These are phyloP conservation scores for Candida adriatica DNA, from an alignment of 805 yeast genomes.

Conservation along the genomic window DNA sequence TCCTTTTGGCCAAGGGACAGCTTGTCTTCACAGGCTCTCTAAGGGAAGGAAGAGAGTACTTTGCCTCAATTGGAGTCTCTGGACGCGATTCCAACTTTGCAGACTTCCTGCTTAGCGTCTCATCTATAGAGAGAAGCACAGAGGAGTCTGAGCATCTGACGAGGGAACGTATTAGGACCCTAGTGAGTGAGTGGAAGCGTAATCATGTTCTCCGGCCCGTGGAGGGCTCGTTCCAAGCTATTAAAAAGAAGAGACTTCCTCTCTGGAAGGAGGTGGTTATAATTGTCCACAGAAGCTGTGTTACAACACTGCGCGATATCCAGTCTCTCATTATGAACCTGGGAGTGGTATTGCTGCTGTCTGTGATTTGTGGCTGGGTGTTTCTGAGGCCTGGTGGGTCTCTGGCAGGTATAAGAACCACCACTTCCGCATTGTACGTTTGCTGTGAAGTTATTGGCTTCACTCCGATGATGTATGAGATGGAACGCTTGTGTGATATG, in stretches of 20 bases:
- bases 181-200: conserved; percentile 11
- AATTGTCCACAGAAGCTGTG: conserved; percentile 35
- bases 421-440: conserved; percentile 44
- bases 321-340: conserved; percentile 39
- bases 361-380: conserved; percentile 69
- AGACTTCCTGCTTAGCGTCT: conserved; percentile 49
- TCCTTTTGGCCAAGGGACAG: conserved; percentile 56
- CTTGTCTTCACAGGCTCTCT: conserved; percentile 39
- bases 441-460: conserved; percentile 49
- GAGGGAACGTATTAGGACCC: conserved; percentile 24
- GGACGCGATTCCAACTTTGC: conserved; percentile 45
- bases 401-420: conserved; percentile 59
- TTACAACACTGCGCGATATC: conserved; percentile 42
- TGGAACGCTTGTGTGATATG: conserved; percentile 45
- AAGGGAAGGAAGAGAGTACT: conserved; percentile 43
- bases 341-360: conserved; percentile 39
- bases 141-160: conserved; percentile 27
- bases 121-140: conserved; percentile 45
- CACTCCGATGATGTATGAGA: conserved; percentile 48
- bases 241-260: conserved; percentile 26
- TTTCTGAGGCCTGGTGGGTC: conserved; percentile 57
- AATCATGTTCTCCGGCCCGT: conserved; percentile 4
- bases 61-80: conserved; percentile 36
- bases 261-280: conserved; percentile 36
- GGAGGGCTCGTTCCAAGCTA: conserved; percentile 8